Conservation (phyloP, 2,329 filamentous ascomycete genomes). For the Teratosphaeria epicoccoides region DNA sequence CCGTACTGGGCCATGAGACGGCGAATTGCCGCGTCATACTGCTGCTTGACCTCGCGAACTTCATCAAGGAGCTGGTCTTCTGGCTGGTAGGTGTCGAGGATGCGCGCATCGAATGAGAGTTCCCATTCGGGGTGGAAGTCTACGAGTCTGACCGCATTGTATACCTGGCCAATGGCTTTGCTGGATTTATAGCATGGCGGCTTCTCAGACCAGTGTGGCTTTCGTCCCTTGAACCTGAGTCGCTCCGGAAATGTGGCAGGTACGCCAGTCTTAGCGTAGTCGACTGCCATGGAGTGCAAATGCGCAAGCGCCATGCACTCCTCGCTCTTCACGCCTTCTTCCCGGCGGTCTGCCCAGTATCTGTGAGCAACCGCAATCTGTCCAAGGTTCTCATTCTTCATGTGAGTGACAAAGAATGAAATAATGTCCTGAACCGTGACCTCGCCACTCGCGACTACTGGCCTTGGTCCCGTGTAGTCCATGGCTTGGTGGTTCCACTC, state of each 20-base stretch:
- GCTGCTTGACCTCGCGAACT: conserved; percentile 56
- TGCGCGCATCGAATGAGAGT: conserved; percentile 62
- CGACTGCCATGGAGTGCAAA: conserved; percentile 83
- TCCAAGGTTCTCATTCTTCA: conserved; percentile 78
- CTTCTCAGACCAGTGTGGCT: conserved; percentile 79
- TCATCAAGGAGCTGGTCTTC: conserved; percentile 44
- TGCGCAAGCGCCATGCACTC: conserved; percentile 65
- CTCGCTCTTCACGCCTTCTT: conserved; percentile 52
- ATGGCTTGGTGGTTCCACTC: conserved; percentile 67
- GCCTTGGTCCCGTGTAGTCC: conserved; percentile 55
- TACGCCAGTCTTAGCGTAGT: conserved; percentile 84
- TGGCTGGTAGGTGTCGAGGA: conserved; percentile 54
- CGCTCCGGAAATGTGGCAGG: conserved; percentile 56
- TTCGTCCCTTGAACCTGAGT: conserved; percentile 47
- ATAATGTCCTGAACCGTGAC: conserved; percentile 66
- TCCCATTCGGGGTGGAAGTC: conserved; percentile 65
- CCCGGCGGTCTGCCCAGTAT: conserved; percentile 57
- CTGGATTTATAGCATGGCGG: conserved; percentile 52
- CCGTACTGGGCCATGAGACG: conserved; percentile 78
- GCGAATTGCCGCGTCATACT: conserved; percentile 67
- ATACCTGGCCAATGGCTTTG: conserved; percentile 69
- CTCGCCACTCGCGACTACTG: conserved; percentile 45
- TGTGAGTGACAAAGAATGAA: conserved; percentile 80
- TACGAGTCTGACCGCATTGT: conserved; percentile 60
- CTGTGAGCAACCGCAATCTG: conserved; percentile 75